Evolutionary conservation across 2,329 filamentous ascomycete species (phyloP), one percentile per base, ranked within the genome.

Genomic region (Monilinia fructicola): DNA sequence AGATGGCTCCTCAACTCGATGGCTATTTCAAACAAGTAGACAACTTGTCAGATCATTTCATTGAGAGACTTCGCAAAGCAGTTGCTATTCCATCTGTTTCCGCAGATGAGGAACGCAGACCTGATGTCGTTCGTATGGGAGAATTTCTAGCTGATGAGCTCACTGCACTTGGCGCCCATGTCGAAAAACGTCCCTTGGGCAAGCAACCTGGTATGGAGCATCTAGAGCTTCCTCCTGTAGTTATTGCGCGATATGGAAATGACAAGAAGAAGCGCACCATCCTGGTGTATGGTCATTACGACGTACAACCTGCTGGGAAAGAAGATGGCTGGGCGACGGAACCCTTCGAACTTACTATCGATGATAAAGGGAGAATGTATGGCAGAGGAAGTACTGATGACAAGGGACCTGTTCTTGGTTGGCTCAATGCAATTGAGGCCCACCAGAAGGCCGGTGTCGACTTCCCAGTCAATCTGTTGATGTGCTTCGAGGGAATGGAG

Each of bases 401-500:
- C 82, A 99, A 99, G 84, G 95, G 95, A 1, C 95, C 95, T 23
- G 94, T 99, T 35, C 83, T 99, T 66, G 95, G 95, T 74, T 99
- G 95, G 95, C 79, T 99, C 73, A 99, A 99, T 78, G 93, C 93
- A 72, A 98, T 99, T 71, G 93, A 99, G 81, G 93, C 95, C 53
- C 95, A 99, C 83, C 90, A 97, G 80, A 95, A 96, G 83, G 93
- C 93, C 46, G 92, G 92, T 67, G 83, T 98, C 55, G 94, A 97
- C 62, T 92, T 99, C 78, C 95, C 95, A 11, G 95, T 99, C 76
- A 99, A 99, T 82, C 84, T 99, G 72, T 87, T 99, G 71, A 98
- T 97, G 92, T 99, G 95, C 84, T 98, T 99, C 74, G 95, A 99
- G 84, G 95, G 95, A 59, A 99, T 99, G 95, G 95, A 99, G 81